Conservation (phyloP, 2,329 filamentous ascomycete species). For the Claviceps sp. region DNA sequence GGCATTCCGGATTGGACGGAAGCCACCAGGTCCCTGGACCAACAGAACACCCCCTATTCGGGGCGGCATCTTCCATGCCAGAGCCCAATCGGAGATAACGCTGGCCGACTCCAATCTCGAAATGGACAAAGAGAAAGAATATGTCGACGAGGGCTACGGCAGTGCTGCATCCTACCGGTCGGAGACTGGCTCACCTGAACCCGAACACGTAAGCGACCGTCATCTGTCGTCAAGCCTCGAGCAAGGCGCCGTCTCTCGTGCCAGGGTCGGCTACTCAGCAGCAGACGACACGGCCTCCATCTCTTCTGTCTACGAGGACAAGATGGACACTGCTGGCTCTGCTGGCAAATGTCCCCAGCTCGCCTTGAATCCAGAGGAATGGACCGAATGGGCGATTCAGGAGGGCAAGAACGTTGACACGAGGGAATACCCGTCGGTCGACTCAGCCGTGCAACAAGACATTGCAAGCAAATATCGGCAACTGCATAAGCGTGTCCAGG, state of each 20-base stretch:
- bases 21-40: conserved; percentile 38
- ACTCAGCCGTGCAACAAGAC: conserved; percentile 37
- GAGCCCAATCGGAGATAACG: conserved; percentile 2
- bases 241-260: neutral
- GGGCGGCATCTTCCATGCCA: conserved; percentile 23
- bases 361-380: conserved; percentile 13
- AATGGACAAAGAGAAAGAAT: conserved; percentile 6
- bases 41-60: conserved; percentile 48
- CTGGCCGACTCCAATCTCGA: conserved; percentile 8
- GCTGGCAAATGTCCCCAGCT: neutral
- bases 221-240: neutral
- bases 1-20: conserved; percentile 45
- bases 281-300: neutral
- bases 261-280: neutral
- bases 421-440: conserved; percentile 36
- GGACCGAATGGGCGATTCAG: conserved; percentile 22
- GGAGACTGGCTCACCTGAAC: conserved; percentile 1
- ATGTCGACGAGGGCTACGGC: conserved; percentile 6
- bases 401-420: conserved; percentile 21
- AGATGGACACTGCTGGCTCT: neutral
- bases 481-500: conserved; percentile 40
- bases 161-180: conserved; percentile 6
- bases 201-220: neutral
- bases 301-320: neutral
- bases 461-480: conserved; percentile 42